Percentiles rank a stretch among this genome's conserved stretches.
Evolutionary conservation across 768 basidiomycete genomes (phyloP).

Genomic region (Naganishia kalamii): DNA sequence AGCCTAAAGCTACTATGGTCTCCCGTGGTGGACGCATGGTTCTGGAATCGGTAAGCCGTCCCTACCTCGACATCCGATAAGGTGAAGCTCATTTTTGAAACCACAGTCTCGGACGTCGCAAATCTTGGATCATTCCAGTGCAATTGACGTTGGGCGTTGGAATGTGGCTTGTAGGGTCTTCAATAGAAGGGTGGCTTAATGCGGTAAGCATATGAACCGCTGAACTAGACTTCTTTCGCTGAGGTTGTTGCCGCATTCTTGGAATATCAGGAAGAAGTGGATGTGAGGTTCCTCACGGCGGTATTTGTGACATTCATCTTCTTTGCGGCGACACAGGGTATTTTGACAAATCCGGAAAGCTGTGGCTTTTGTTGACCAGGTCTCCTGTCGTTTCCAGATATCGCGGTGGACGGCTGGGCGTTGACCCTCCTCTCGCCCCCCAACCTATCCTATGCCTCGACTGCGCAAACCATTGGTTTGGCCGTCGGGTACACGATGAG

Average conservation of each 20-base stretch:
- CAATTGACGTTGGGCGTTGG: slow-evolving; percentile 79
- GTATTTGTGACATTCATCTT: slow-evolving; percentile 85
- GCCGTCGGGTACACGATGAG: slow-evolving; percentile 93
- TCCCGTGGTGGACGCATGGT: slow-evolving; percentile 90
- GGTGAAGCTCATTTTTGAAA: neutral
- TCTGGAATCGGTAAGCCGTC: slow-evolving; percentile 50
- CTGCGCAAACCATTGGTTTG: slow-evolving; percentile 93
- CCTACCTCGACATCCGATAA: too few species aligned
- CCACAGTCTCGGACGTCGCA: slow-evolving; percentile 65
- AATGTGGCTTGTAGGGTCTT: slow-evolving; percentile 51
- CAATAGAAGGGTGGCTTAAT: slow-evolving; percentile 69
- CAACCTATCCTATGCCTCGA: slow-evolving; percentile 91
- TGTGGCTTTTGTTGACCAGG: slow-evolving; percentile 48
- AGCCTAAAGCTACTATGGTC: slow-evolving; percentile 96
- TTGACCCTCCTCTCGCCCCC: slow-evolving; percentile 70
- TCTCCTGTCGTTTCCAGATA: slow-evolving; percentile 60
- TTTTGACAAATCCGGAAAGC: neutral
- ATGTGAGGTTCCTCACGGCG: slow-evolving; percentile 68
- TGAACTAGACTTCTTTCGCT: neutral
- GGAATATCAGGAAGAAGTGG: slow-evolving; percentile 63
- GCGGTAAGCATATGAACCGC: slow-evolving; percentile 53
- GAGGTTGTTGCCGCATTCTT: neutral
- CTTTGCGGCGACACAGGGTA: slow-evolving; percentile 95
- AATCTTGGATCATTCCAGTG: slow-evolving; percentile 99
- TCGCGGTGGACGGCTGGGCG: slow-evolving; percentile 80